Base-by-base conservation (phyloP, 768 basidiomycete species). In the Hygrophoropsis aurantiaca region DNA sequence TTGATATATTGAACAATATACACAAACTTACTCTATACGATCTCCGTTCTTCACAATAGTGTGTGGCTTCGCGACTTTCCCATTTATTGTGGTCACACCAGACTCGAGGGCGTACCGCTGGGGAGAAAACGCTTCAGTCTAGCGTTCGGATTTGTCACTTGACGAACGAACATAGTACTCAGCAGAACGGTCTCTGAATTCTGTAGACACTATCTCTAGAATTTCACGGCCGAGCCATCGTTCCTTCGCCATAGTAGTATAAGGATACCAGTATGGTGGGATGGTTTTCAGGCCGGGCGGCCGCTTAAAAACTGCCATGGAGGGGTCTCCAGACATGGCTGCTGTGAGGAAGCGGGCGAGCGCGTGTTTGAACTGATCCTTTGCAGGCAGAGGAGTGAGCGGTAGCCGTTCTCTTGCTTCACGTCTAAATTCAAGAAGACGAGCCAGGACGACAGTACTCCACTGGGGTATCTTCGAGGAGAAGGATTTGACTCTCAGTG, bases 31-130 rank as follows among this genome's bases (percentile, higher is more conserved):
- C 91, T 95, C 91, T 42, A 97, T 84, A 21, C 90, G 77, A 65
- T 99, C 95, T 7, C 93, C 93, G 55, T 95, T 86, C 49, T 72
- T 74, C 40, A 99, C 74, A 11, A 95, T 76, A 7, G 84, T 87
- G 46, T 87, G 82, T 5, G 90, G 85, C 24, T 73, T 77, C 2
- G 92, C 93, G n/a, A 84, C 71, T 40, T 81, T 78, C n/a, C 93
- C 94, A 59, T 99, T 97, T 48, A 99, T 79, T 6, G 90, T 92
- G 8, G 93, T 94, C n/a, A 95, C 90, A 2, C 95, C 95, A 2
- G 92, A 89, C 56, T 92, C 84, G n/a, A 97, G 70, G 1, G 84
- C 84, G 52, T 83, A 85, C 54, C 76, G 67, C 83, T 86, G 47
- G 24, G 11, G 0, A 40, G n/a, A n/a, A n/a, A 23, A 11, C 18